phyloP scores from a whole-genome alignment of 306 rosid genomes.

The Hylodesmum podocarpum region DNA sequence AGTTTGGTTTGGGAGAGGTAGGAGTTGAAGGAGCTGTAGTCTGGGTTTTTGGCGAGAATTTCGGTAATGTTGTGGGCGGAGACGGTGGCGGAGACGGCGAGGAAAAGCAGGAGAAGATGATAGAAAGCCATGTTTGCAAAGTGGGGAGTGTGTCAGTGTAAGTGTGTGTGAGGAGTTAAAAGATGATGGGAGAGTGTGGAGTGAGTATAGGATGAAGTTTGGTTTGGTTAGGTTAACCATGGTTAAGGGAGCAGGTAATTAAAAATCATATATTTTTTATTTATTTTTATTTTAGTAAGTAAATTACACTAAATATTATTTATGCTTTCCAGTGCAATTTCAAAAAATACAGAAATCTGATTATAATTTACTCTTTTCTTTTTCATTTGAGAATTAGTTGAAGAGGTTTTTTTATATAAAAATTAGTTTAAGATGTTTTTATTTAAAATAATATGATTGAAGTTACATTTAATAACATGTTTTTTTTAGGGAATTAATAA shows the following conservation, averaged over 20 bases:
- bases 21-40: slow-evolving; percentile 58
- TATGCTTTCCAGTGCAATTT: too few species aligned
- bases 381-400: too few species aligned
- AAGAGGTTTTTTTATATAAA: too few species aligned
- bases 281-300: too few species aligned
- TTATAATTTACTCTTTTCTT: too few species aligned
- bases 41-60: slow-evolving; percentile 57
- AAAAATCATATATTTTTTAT: not conserved
- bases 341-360: too few species aligned
- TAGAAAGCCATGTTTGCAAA: slow-evolving; percentile 43
- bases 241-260: slow-evolving; percentile 26
- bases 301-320: too few species aligned
- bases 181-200: not conserved
- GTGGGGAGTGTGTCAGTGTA: not conserved
- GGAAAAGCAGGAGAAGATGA: not conserved
- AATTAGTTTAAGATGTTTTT: too few species aligned
- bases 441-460: too few species aligned
- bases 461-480: too few species aligned
- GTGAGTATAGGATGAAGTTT: too few species aligned
- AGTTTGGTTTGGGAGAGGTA: slow-evolving; percentile 64
- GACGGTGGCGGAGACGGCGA: slow-evolving; percentile 34
- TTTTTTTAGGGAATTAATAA: too few species aligned
- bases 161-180: not conserved
- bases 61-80: slow-evolving; percentile 92
- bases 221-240: slow-evolving; percentile 34